Conservation (phyloP, 2,329 filamentous ascomycete species). For the Hypomyces perniciosus region DNA sequence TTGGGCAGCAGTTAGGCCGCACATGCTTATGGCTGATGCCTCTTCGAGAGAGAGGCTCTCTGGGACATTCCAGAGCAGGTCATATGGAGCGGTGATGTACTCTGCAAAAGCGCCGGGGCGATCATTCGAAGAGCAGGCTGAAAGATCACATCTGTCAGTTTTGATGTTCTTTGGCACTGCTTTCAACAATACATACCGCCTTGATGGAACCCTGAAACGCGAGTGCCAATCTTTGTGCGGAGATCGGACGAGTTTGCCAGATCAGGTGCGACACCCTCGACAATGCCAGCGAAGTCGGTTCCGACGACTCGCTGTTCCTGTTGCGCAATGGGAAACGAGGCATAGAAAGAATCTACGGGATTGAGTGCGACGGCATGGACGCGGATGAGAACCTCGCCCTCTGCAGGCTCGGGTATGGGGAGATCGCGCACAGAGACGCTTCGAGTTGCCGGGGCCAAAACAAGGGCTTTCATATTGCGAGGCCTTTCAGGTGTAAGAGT, state of each 20-base stretch:
- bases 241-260: slow-evolving; percentile 12
- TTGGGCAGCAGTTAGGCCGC: slow-evolving; percentile 38
- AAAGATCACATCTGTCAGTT: not conserved
- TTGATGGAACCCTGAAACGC: slow-evolving; percentile 37
- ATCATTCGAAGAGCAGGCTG: slow-evolving; percentile 34
- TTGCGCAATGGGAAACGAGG: slow-evolving; percentile 26
- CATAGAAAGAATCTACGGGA: slow-evolving; percentile 29
- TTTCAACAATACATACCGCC: slow-evolving; percentile 21
- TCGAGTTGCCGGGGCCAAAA: slow-evolving; percentile 9
- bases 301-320: slow-evolving; percentile 28
- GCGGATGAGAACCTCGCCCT: slow-evolving; percentile 18
- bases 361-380: slow-evolving; percentile 23
- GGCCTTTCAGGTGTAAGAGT: too few relatives aligned
- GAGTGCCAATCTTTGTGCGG: slow-evolving; percentile 21
- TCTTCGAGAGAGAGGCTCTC: slow-evolving; percentile 26
- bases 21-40: slow-evolving; percentile 35
- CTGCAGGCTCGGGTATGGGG: slow-evolving; percentile 11
- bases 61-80: slow-evolving; percentile 34
- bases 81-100: slow-evolving; percentile 27
- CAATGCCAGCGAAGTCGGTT: slow-evolving; percentile 34
- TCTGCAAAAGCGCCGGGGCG: slow-evolving; percentile 41
- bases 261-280: slow-evolving; percentile 19
- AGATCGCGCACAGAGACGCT: slow-evolving; percentile 15
- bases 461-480: slow-evolving; percentile 21
- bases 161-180: not conserved